Evolutionary conservation across 306 rosid genomes (phyloP).

Genomic region (Castanea sativa): DNA sequence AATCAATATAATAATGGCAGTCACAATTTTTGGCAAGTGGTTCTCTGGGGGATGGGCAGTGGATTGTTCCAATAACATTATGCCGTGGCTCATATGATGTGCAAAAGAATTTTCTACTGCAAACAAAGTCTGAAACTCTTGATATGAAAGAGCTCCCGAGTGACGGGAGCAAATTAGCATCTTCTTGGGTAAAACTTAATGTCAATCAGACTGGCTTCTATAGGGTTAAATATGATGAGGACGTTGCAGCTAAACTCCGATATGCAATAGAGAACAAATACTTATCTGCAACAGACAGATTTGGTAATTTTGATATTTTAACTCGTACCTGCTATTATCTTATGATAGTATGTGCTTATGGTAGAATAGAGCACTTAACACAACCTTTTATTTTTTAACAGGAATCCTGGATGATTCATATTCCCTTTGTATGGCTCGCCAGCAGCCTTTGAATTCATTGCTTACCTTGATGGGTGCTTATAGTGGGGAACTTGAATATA

Average conservation of each 20-base stretch:
- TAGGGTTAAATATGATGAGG: slow-evolving; percentile 83
- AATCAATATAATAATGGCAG: slow-evolving; percentile 35
- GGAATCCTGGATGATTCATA: slow-evolving; percentile 84
- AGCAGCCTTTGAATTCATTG: slow-evolving; percentile 65
- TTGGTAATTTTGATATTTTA: slow-evolving; percentile 48
- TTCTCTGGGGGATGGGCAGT: slow-evolving; percentile 70
- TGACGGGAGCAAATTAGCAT: slow-evolving; percentile 20
- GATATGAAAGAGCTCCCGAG: slow-evolving; percentile 49
- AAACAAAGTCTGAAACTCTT: slow-evolving; percentile 50
- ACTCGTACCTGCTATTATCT: neutral
- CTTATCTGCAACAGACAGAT: slow-evolving; percentile 80
- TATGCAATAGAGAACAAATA: slow-evolving; percentile 61
- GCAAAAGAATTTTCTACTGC: slow-evolving; percentile 63
- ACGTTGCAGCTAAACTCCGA: slow-evolving; percentile 67
- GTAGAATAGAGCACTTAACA: slow-evolving; percentile 17
- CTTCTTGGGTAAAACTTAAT: slow-evolving; percentile 76
- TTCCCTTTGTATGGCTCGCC: slow-evolving; percentile 79
- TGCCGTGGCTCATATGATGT: slow-evolving; percentile 69
- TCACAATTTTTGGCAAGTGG: slow-evolving; percentile 79
- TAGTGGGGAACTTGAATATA: slow-evolving; percentile 79
- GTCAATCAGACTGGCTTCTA: slow-evolving; percentile 94
- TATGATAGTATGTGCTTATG: neutral
- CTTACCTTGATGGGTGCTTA: slow-evolving; percentile 78
- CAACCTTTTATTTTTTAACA: slow-evolving; percentile 32
- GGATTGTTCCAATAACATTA: slow-evolving; percentile 81